Evolutionary conservation across 2,329 filamentous ascomycete genomes (phyloP).

Genomic region (Fusarium piperis): DNA sequence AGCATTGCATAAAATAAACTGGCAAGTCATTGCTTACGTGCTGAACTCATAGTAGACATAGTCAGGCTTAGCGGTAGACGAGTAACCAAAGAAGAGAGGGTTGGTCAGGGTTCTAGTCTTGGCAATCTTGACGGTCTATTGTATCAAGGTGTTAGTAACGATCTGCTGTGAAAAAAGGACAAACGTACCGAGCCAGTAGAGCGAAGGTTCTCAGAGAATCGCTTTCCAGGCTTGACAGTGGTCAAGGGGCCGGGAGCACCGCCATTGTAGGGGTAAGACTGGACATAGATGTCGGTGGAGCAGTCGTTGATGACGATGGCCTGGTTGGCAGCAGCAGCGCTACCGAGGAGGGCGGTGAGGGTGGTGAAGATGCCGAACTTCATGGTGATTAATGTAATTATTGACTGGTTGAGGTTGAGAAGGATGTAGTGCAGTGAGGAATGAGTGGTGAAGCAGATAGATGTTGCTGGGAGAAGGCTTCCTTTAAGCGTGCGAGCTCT

Average conservation of each 20-base stretch:
- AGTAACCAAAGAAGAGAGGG: constrained; percentile 56
- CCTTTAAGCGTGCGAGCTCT: constrained; percentile 4
- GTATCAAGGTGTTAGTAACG: constrained; percentile 28
- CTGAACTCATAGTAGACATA: constrained; percentile 54
- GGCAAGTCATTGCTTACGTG: constrained; percentile 37
- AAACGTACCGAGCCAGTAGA: constrained; percentile 47
- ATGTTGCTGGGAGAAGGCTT: constrained; percentile 1
- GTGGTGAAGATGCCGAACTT: constrained; percentile 41
- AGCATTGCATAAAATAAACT: not conserved
- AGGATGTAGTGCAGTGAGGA: not conserved
- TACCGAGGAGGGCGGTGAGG: constrained; percentile 45
- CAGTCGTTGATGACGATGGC: constrained; percentile 52
- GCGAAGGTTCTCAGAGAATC: constrained; percentile 50
- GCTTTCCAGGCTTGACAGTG: constrained; percentile 46
- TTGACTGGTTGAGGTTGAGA: not conserved
- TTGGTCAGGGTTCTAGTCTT: constrained; percentile 48
- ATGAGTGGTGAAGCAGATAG: not conserved
- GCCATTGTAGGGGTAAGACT: constrained; percentile 50
- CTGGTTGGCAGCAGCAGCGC: constrained; percentile 47
- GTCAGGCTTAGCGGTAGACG: constrained; percentile 48
- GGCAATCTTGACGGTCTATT: constrained; percentile 55
- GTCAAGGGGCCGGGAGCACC: constrained; percentile 45
- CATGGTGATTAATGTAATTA: constrained; percentile 36
- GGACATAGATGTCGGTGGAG: constrained; percentile 46
- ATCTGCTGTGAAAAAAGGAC: not conserved